phyloP scores from a whole-genome alignment of 2,329 filamentous ascomycete species.

The Fusarium hainanense region DNA sequence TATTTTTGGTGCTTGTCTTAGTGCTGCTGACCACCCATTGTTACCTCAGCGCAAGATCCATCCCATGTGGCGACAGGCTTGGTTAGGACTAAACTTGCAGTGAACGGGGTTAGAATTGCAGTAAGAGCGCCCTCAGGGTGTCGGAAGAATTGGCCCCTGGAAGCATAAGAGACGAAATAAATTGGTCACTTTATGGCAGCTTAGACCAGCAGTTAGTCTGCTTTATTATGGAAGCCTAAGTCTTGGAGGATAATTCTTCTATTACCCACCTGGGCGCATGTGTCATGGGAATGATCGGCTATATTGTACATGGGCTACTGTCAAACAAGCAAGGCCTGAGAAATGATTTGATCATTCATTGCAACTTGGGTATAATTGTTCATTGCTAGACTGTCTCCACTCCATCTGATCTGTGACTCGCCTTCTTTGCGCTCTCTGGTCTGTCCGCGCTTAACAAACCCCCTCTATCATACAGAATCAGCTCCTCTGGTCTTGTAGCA shows the following conservation, averaged over 20 bases:
- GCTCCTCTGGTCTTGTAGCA: neutral
- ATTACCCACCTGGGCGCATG: no score
- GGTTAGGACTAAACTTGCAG: neutral
- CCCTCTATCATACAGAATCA: neutral
- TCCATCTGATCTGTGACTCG: neutral
- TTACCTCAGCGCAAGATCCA: neutral
- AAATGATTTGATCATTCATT: neutral
- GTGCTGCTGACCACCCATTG: neutral
- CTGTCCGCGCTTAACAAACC: neutral
- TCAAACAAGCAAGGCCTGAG: neutral
- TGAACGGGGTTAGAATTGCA: neutral
- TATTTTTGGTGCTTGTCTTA: no score
- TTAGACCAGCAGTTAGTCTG: no score
- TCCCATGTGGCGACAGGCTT: neutral
- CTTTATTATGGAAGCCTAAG: no score
- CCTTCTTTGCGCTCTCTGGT: neutral
- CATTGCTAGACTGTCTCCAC: neutral
- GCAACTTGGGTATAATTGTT: neutral
- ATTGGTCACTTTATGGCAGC: no score
- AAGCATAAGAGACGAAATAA: no score
- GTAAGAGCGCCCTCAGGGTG: no score
- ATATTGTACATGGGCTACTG: no score
- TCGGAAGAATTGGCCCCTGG: no score
- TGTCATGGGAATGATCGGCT: no score
- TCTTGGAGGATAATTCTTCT: no score